phyloP scores from a whole-genome alignment of 2,329 filamentous ascomycete genomes.

The Ceratocystis colombiana region DNA sequence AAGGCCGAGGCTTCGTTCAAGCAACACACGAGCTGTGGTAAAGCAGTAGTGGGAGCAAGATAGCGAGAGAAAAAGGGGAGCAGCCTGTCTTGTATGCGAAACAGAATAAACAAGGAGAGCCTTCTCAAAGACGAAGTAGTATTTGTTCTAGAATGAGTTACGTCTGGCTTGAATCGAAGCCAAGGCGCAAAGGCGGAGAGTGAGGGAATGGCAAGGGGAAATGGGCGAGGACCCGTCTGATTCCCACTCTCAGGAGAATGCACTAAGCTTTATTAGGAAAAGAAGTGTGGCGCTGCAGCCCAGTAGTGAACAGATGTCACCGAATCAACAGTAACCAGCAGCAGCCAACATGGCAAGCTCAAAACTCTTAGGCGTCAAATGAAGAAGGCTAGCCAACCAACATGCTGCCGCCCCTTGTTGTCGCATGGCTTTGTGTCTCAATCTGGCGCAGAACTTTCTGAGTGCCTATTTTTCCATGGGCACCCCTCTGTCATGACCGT shows the following conservation, averaged over 20 bases:
- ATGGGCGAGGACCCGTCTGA: neutral
- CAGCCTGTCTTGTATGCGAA: neutral
- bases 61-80: neutral
- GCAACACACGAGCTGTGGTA: neutral
- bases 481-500: no score
- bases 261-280: conserved; percentile 20
- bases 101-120: conserved; percentile 9
- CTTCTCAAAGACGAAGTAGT: conserved; percentile 13
- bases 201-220: neutral
- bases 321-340: neutral
- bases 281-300: conserved; percentile 21
- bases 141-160: conserved; percentile 15
- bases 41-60: neutral
- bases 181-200: conserved; percentile 5
- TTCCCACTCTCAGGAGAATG: conserved; percentile 20
- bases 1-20: no score
- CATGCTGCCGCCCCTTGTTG: no score
- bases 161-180: conserved; percentile 6
- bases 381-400: no score
- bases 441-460: no score
- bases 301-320: neutral
- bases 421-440: no score
- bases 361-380: no score
- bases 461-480: no score
- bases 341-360: neutral